These are phyloP conservation scores for Condylostoma magnum DNA, from an alignment of 169 alveolate genomes.

Conservation along the genomic window DNA sequence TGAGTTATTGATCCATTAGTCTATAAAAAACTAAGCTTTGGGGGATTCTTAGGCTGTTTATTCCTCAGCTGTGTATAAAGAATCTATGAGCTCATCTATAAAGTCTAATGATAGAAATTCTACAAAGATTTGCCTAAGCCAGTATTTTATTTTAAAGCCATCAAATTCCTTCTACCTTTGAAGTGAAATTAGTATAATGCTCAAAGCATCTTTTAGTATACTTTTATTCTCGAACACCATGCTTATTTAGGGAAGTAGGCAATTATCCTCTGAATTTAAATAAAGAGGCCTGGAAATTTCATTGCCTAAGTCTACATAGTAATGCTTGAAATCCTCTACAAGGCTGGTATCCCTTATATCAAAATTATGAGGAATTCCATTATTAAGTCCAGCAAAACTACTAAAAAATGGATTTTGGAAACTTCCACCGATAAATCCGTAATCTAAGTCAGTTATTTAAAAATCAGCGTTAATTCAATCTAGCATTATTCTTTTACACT, in stretches of 20 bases:
- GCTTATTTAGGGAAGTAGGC: slow-evolving; percentile 16
- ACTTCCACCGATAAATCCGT: slow-evolving; percentile 5
- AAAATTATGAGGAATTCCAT: neutral
- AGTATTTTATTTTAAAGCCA: neutral
- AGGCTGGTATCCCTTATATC: neutral
- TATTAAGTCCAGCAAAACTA: slow-evolving; percentile 25
- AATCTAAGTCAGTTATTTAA: neutral
- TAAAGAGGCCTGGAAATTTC: neutral
- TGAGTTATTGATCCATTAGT: neutral
- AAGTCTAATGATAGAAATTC: slow-evolving; percentile 4
- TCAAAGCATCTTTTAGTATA: neutral
- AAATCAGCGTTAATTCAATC: neutral
- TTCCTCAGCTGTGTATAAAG: neutral
- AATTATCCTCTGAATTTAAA: neutral
- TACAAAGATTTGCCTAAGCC: slow-evolving; percentile 1
- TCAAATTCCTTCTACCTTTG: neutral
- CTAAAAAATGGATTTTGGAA: neutral
- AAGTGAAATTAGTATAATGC: slow-evolving; percentile 11
- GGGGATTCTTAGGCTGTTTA: neutral
- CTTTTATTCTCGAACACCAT: neutral
- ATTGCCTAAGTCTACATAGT: neutral
- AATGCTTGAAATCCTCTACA: slow-evolving; percentile 1
- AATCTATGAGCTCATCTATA: neutral
- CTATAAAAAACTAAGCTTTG: neutral
- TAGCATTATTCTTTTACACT: neutral